Conservation (phyloP, 257 asterid genomes). For the Solanum dulcamara region DNA sequence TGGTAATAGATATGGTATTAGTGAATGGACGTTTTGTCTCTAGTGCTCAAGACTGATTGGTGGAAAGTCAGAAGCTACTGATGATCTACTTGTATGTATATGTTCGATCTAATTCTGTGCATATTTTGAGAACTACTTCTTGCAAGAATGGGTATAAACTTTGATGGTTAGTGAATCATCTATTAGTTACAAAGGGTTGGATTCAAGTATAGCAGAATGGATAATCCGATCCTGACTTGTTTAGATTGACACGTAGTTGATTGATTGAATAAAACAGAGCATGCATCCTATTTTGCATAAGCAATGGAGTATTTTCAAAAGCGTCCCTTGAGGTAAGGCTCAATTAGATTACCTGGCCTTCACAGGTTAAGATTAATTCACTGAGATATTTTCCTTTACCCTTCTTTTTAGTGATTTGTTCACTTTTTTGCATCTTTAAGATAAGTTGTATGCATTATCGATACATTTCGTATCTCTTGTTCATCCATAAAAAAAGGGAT, state of each 20-base stretch:
- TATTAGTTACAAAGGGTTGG: neutral
- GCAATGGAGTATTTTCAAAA: neutral
- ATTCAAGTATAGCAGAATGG: neutral
- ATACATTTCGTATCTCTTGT: neutral
- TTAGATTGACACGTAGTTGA: neutral
- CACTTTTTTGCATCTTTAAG: neutral
- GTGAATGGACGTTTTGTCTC: neutral
- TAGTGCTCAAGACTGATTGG: neutral
- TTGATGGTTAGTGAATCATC: neutral
- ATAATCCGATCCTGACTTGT: neutral
- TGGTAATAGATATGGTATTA: neutral
- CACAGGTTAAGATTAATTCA: neutral
- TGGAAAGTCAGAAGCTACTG: neutral
- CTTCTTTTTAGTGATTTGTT: neutral
- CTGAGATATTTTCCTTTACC: neutral
- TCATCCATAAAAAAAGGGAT: neutral
- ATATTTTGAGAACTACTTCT: neutral
- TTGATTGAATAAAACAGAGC: neutral
- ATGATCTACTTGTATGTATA: neutral
- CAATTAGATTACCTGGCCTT: neutral
- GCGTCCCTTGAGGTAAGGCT: rapidly evolving
- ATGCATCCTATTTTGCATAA: neutral
- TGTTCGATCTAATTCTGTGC: neutral
- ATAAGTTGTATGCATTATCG: neutral
- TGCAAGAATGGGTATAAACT: neutral